phyloP scores from a whole-genome alignment of 2,329 filamentous ascomycete species.

The Diaporthe sp. region DNA sequence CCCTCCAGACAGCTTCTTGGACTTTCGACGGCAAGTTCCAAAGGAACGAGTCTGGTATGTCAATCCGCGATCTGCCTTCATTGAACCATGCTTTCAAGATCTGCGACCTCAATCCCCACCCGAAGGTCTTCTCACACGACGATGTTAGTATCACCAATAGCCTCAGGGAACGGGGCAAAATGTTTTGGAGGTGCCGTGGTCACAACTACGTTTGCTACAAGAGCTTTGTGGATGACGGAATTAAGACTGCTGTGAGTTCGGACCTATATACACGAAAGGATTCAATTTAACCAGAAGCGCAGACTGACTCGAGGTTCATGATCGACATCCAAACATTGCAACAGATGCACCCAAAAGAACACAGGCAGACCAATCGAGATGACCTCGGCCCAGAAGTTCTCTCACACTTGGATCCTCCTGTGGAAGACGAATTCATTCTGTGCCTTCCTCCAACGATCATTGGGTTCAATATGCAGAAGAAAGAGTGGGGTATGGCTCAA shows the following conservation, averaged over 20 bases:
- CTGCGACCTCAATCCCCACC: neutral
- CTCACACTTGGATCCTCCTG: neutral
- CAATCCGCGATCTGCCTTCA: neutral
- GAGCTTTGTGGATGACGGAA: neutral
- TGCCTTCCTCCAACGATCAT: neutral
- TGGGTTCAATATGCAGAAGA: neutral
- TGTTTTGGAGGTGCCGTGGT: neutral
- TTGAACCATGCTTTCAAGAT: neutral
- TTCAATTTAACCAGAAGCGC: neutral
- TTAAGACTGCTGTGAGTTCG: neutral
- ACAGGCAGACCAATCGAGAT: neutral
- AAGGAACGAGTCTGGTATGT: neutral
- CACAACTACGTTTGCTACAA: neutral
- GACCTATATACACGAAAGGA: too few relatives aligned
- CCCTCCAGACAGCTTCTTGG: neutral
- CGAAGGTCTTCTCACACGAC: neutral
- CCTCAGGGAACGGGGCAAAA: neutral
- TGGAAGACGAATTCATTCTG: neutral
- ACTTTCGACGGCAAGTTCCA: neutral
- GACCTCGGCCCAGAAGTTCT: neutral
- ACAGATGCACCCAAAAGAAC: neutral
- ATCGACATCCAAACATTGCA: neutral
- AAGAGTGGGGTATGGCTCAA: neutral
- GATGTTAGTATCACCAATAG: accelerated
- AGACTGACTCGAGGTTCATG: neutral